Evolutionary conservation across 2,329 filamentous ascomycete species (phyloP), one percentile per base, ranked within the genome.

Genomic region (Colletotrichum melonis): DNA sequence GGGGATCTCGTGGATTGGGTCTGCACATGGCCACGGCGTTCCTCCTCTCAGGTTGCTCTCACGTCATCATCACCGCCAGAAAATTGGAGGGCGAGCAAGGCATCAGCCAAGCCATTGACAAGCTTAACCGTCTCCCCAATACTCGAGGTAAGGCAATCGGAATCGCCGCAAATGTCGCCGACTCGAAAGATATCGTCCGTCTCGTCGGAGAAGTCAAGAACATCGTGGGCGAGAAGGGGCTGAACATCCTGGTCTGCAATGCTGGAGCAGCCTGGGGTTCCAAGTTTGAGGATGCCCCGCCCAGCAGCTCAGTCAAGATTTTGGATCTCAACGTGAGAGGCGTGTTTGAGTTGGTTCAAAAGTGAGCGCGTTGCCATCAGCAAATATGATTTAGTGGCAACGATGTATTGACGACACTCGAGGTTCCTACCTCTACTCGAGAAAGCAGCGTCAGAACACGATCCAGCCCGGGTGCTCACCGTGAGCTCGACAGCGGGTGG

Each of bases 51-150:
- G 92, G 92, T 73, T 92, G 89, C 80, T 89, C 90, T 69, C 91
- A 91, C 76, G 89, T 94, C 74, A 91, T 93, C 84, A 92, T 94
- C 80, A 93, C 92, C n/a, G 92, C 91, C 5, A 91, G 92, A 77
- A 94, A 93, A 84, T 87, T 88, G 64, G 83, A 87, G 46, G 92
- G 91, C 30, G 92, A 90, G 3, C 77, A 81, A 63, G 81, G 81
- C 26, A 80, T 84, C 82, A 87, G 90, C 59, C 88, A 91, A 79
- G 92, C 92, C 38, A 90, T 91, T 74, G 87, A 86, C 2, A 90
- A 90, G 35, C 88, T 94, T 64, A 93, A 94, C 78, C 87, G 86
- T 4, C 86, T 94, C 1, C 88, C 90, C 71, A 84, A 85, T 0
- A 88, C 91, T 14, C 85, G 84, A 22, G 42, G 42, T 5, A 83